These are phyloP conservation scores for Naganishia vaughanmartiniae DNA, from an alignment of 768 basidiomycete species.

Conservation along the genomic window DNA sequence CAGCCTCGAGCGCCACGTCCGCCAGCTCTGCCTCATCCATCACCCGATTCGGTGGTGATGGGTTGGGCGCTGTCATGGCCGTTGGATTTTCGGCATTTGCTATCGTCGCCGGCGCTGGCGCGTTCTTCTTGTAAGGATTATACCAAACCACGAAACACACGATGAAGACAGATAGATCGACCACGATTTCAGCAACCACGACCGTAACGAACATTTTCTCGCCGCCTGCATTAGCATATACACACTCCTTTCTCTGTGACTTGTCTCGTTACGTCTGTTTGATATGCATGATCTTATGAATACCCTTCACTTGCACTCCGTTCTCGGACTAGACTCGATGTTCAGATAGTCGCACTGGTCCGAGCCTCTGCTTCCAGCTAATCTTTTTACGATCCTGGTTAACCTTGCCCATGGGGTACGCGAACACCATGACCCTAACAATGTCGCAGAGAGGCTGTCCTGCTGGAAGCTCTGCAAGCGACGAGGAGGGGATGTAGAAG, in stretches of 20 bases:
- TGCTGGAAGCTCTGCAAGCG: too few species aligned
- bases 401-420: too few species aligned
- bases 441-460: too few species aligned
- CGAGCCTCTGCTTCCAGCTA: too few species aligned
- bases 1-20: neutral
- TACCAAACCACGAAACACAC: neutral
- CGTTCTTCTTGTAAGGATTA: constrained; percentile 23
- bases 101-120: constrained; percentile 20
- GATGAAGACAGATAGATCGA: neutral
- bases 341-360: too few species aligned
- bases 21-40: neutral
- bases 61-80: neutral
- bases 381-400: too few species aligned
- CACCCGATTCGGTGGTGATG: constrained; percentile 10
- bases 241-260: neutral
- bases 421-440: too few species aligned
- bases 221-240: neutral
- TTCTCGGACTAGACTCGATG: too few species aligned
- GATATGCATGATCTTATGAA: neutral
- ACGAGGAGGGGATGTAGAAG: too few species aligned
- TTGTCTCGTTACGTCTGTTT: neutral
- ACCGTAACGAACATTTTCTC: neutral
- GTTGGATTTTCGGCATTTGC: constrained; percentile 24
- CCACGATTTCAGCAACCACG: neutral
- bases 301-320: neutral